Conservation (phyloP, 768 basidiomycete genomes). For the Termitomyces sp. region DNA sequence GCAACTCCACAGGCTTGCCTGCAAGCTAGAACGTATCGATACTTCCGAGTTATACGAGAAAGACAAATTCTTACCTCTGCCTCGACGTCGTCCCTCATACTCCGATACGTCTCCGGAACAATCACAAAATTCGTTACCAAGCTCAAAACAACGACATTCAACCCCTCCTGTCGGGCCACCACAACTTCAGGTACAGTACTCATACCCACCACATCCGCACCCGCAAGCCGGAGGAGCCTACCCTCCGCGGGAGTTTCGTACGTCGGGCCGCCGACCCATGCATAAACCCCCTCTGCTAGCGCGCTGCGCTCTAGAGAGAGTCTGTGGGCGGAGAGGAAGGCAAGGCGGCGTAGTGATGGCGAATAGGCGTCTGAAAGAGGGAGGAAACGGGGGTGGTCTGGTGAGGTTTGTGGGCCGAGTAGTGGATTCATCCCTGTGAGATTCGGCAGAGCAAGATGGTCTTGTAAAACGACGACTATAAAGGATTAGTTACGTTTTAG, state of each 20-base stretch:
- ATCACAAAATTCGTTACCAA: constrained; percentile 86
- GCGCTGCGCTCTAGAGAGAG: constrained; percentile 49
- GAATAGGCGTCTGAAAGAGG: constrained; percentile 85
- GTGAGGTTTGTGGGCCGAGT: constrained; percentile 61
- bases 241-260: constrained; percentile 91
- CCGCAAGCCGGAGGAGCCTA: constrained; percentile 62
- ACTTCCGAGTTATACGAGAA: neutral
- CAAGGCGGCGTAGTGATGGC: constrained; percentile 57
- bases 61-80: constrained; percentile 56
- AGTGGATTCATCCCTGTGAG: constrained; percentile 75
- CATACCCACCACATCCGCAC: constrained; percentile 93
- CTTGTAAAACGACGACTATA: constrained; percentile 76
- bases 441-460: constrained; percentile 80
- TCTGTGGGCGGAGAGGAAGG: constrained; percentile 65
- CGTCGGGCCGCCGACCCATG: constrained; percentile 87
- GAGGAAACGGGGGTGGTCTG: constrained; percentile 67
- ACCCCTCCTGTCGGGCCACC: constrained; percentile 67
- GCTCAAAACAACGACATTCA: constrained; percentile 75
- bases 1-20: constrained; percentile 43
- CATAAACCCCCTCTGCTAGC: constrained; percentile 79
- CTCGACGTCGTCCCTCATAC: constrained; percentile 69
- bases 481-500: constrained; percentile 8
- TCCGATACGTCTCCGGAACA: constrained; percentile 58
- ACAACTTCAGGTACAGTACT: constrained; percentile 89
- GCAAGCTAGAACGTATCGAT: constrained; percentile 41